Evolutionary conservation across 805 yeast species (phyloP).

Genomic region (Lipomyces mesembrius): DNA sequence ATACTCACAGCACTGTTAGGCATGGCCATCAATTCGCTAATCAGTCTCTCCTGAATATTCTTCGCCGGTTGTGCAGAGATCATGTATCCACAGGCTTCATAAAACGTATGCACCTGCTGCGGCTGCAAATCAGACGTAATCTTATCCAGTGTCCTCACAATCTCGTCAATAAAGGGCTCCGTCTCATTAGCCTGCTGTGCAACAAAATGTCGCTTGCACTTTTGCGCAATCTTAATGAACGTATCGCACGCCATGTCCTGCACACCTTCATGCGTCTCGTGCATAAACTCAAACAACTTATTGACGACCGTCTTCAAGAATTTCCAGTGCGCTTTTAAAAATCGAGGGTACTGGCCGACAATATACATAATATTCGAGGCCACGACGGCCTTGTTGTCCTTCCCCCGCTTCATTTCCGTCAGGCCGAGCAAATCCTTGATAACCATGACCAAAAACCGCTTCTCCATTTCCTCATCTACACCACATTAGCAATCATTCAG

Average conservation of each 20-base stretch:
- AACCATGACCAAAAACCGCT: conserved; percentile 87
- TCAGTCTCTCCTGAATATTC: conserved; percentile 69
- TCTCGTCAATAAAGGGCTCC: conserved; percentile 90
- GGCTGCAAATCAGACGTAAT: conserved; percentile 94
- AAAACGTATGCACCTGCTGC: conserved; percentile 96
- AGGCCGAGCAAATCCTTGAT: conserved; percentile 88
- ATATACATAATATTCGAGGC: conserved; percentile 99
- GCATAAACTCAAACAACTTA: conserved; percentile 97
- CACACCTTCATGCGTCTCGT: conserved; percentile 90
- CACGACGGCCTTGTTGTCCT: conserved; percentile 97
- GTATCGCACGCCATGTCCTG: conserved; percentile 84
- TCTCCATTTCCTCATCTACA: conserved; percentile 85
- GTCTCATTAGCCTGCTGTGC: conserved; percentile 81
- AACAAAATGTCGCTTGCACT: conserved; percentile 95
- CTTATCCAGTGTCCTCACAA: conserved; percentile 77
- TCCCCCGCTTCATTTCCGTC: conserved; percentile 95
- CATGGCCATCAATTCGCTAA: conserved; percentile 79
- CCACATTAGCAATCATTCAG: not conserved
- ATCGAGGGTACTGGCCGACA: conserved; percentile 98
- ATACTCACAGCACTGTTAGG: conserved; percentile 74
- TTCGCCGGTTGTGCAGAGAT: conserved; percentile 81
- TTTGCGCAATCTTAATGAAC: conserved; percentile 90
- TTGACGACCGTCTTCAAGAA: conserved; percentile 93
- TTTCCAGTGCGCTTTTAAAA: conserved; percentile 97
- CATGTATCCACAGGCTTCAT: conserved; percentile 95